Evolutionary conservation across 495 filamentous ascomycete species (phyloP).

Genomic region (Paragyromitra xinjiangensis): DNA sequence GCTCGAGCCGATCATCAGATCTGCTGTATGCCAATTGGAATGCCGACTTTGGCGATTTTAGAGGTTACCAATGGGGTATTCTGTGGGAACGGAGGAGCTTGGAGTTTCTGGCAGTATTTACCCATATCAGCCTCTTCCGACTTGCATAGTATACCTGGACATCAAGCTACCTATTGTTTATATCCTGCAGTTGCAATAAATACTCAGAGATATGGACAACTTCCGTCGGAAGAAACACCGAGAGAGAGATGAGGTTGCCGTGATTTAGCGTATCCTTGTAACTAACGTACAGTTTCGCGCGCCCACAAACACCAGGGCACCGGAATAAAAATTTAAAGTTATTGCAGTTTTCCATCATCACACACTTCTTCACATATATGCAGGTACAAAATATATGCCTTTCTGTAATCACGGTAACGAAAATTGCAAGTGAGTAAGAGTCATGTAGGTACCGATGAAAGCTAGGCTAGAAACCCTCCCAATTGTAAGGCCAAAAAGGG

Average conservation of each 20-base stretch:
- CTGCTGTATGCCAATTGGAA: conserved; percentile 28
- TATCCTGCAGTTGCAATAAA: conserved; percentile 25
- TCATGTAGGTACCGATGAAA: conserved; percentile 41
- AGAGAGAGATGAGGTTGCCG: conserved; percentile 30
- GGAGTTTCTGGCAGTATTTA: conserved; percentile 34
- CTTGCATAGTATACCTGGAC: conserved; percentile 35
- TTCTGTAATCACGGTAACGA: conserved; percentile 36
- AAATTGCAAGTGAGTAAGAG: conserved; percentile 24
- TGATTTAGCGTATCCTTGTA: conserved; percentile 27
- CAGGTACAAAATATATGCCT: conserved; percentile 35
- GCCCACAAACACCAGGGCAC: conserved; percentile 15
- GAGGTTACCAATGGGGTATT: conserved; percentile 43
- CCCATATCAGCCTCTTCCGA: conserved; percentile 51
- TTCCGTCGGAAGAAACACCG: conserved; percentile 33
- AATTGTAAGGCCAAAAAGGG: conserved; percentile 8
- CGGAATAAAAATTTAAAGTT: conserved; percentile 9
- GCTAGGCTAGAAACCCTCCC: neutral
- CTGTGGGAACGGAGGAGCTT: conserved; percentile 12
- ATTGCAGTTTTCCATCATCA: conserved; percentile 26
- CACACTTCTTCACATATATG: conserved; percentile 38
- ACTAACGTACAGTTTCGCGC: conserved; percentile 4
- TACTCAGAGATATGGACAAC: conserved; percentile 22
- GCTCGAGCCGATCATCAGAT: conserved; percentile 26
- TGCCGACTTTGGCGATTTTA: conserved; percentile 45
- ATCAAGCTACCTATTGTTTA: conserved; percentile 35